Conservation (phyloP, 495 filamentous ascomycete species). For the Penicillium paradoxum region DNA sequence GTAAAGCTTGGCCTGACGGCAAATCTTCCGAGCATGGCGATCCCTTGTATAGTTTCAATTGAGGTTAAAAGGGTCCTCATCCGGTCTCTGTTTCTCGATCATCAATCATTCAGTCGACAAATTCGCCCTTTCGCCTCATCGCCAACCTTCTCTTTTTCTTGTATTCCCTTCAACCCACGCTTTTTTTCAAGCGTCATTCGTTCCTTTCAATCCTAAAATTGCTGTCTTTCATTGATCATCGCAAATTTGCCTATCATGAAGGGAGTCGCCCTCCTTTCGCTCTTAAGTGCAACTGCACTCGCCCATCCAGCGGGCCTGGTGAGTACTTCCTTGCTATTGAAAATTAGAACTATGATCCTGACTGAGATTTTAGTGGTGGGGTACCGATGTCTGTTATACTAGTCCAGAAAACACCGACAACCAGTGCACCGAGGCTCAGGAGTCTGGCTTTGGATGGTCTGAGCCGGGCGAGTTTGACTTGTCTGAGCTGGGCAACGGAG, state of each 20-base stretch:
- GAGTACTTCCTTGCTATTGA: conserved; percentile 8
- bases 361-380: conserved; percentile 44
- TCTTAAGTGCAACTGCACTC: conserved; percentile 21
- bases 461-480: conserved; percentile 67
- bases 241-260: conserved; percentile 24
- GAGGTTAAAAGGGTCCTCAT: background rate
- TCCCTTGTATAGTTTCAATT: background rate
- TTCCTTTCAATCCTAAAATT: conserved; percentile 5
- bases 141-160: background rate
- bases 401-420: conserved; percentile 77
- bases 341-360: background rate
- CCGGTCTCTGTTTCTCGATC: background rate
- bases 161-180: background rate
- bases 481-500: conserved; percentile 54
- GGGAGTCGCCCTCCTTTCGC: conserved; percentile 19
- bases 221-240: conserved; percentile 16
- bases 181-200: background rate
- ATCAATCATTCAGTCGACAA: background rate
- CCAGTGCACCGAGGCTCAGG: conserved; percentile 62
- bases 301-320: conserved; percentile 33
- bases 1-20: background rate
- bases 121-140: background rate
- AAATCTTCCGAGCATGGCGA: no score
- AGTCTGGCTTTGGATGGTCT: no score
- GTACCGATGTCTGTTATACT: conserved; percentile 54